Conservation (phyloP, 75 land plant species). For the Larix kaempferi region DNA sequence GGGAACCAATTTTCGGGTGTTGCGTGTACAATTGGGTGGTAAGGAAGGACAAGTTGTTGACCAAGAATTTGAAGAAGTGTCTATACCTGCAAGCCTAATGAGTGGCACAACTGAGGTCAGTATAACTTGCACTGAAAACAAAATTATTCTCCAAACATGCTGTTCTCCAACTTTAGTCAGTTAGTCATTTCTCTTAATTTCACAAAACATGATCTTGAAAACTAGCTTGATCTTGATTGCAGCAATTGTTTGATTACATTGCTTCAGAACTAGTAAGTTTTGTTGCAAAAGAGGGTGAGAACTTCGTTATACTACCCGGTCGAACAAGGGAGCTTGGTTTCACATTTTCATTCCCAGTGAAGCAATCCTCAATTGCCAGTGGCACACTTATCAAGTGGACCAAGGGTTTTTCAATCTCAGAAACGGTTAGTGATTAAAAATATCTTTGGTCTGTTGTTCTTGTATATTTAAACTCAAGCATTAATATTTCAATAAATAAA, state of each 20-base stretch:
- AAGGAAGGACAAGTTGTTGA: constrained; percentile 52
- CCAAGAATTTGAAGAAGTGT: constrained; percentile 58
- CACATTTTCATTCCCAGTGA: constrained; percentile 81
- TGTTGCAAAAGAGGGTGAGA: constrained; percentile 63
- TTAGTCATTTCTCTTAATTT: neutral
- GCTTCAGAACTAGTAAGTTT: constrained; percentile 52
- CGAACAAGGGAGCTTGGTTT: constrained; percentile 67
- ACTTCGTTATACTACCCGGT: constrained; percentile 33
- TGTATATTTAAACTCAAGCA: no score
- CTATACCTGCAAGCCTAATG: constrained; percentile 71
- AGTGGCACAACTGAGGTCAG: constrained; percentile 46
- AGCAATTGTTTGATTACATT: constrained; percentile 78
- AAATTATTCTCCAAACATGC: neutral
- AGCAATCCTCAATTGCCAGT: constrained; percentile 54
- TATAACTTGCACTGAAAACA: neutral
- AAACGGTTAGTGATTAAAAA: constrained; percentile 25
- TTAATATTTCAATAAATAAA: no score
- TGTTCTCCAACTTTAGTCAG: neutral
- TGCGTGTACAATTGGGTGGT: constrained; percentile 67
- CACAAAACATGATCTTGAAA: neutral
- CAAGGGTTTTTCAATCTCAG: constrained; percentile 62
- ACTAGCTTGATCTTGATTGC: constrained; percentile 13
- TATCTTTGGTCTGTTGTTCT: no score
- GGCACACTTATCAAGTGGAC: constrained; percentile 80
- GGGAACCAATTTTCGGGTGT: constrained; percentile 71